phyloP scores from a whole-genome alignment of 805 yeast genomes.

The Schwanniomyces pseudopolymorphus region DNA sequence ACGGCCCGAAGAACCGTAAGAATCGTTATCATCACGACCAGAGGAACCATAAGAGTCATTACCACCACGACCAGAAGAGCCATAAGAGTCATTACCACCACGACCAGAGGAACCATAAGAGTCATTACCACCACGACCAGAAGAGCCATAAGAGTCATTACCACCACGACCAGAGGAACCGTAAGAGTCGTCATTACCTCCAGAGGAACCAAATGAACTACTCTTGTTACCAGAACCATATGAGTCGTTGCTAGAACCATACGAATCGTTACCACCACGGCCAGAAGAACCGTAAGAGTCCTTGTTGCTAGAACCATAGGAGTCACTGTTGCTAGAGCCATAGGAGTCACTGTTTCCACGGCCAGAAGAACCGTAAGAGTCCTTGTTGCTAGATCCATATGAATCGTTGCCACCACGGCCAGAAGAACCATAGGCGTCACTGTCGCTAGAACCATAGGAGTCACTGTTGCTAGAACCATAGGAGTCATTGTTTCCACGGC shows the following conservation, averaged over 20 bases:
- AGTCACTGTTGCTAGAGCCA: constrained; percentile 18
- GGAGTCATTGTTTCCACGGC: constrained; percentile 18
- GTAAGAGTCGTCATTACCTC: constrained; percentile 11
- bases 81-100: constrained; percentile 15
- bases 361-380: constrained; percentile 16
- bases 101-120: constrained; percentile 14
- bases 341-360: constrained; percentile 12
- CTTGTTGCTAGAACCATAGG: constrained; percentile 19
- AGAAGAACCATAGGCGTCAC: constrained; percentile 12
- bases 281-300: constrained; percentile 16
- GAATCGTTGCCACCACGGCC: constrained; percentile 20
- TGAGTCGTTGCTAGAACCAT: constrained; percentile 19
- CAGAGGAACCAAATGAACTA: constrained; percentile 18
- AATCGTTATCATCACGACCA: constrained; percentile 9
- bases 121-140: constrained; percentile 11
- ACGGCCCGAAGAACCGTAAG: constrained; percentile 13
- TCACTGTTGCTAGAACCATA: constrained; percentile 18
- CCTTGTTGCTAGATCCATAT: constrained; percentile 18
- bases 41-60: constrained; percentile 16
- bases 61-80: constrained; percentile 14
- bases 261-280: constrained; percentile 11
- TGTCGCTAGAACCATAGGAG: constrained; percentile 15
- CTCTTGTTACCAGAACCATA: constrained; percentile 17
- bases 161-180: constrained; percentile 12
- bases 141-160: constrained; percentile 20